Percentiles rank a stretch among this genome's conserved stretches.
These are phyloP conservation scores for Hypoxylon fragiforme DNA, from an alignment of 495 filamentous ascomycete genomes.

Conservation along the genomic window DNA sequence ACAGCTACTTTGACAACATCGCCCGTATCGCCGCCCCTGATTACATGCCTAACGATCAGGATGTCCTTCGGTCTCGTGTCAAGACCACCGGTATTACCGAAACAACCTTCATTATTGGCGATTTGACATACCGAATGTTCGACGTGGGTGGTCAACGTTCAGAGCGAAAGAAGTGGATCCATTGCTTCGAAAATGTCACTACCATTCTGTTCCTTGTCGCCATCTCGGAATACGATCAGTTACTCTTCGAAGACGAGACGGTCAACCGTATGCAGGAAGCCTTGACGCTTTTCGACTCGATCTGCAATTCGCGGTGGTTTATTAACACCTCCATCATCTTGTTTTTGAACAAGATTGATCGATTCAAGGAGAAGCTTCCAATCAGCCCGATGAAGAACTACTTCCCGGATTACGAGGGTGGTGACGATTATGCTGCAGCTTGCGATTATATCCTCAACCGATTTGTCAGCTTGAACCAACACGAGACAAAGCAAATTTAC, in stretches of 20 bases:
- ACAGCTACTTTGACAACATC: conserved; percentile 98
- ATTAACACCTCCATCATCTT: conserved; percentile 99
- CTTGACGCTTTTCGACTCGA: conserved; percentile 96
- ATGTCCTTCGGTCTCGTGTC: conserved; percentile 95
- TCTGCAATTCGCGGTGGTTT: conserved; percentile 99
- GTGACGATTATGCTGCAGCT: conserved; percentile 87
- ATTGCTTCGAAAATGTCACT: conserved; percentile 99
- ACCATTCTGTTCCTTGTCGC: conserved; percentile 98
- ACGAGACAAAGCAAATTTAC: conserved; percentile 99
- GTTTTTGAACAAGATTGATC: conserved; percentile 99
- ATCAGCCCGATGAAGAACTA: conserved; percentile 99
- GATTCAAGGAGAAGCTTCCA: conserved; percentile 99
- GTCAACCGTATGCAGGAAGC: conserved; percentile 99
- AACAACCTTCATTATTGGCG: conserved; percentile 96
- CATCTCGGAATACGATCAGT: conserved; percentile 98
- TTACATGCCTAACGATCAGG: conserved; percentile 96
- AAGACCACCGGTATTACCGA: conserved; percentile 99
- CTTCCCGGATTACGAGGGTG: conserved; percentile 98
- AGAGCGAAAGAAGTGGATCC: conserved; percentile 99
- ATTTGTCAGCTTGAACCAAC: conserved; percentile 95
- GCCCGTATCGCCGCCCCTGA: conserved; percentile 87
- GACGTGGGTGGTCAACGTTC: conserved; percentile 98
- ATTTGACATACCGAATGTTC: conserved; percentile 98
- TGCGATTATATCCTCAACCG: conserved; percentile 98
- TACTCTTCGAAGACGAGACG: conserved; percentile 92